A percentile compares a stretch with the other conserved stretches of the same genome.
Conservation (phyloP, 1,284 basidiomycete genomes). For the Ceratobasidium sp. region DNA sequence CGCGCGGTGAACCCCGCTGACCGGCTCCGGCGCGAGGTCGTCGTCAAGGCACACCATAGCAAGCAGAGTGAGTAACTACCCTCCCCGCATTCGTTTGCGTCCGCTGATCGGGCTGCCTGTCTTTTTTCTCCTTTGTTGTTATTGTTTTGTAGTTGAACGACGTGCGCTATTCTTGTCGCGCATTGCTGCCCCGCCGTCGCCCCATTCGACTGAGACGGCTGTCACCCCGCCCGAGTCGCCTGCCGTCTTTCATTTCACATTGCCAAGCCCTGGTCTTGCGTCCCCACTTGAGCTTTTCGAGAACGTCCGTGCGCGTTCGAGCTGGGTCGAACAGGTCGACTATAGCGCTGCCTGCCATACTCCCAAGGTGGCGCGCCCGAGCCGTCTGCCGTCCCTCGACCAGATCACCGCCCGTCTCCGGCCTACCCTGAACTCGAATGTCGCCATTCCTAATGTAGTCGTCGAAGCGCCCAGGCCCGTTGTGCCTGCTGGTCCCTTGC, state of each 20-base stretch:
- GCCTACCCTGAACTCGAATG: constrained; percentile 16
- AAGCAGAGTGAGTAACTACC: constrained; percentile 72
- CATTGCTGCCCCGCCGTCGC: constrained; percentile 73
- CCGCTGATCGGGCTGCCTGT: background rate
- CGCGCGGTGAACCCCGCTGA: constrained; percentile 61
- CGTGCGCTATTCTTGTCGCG: constrained; percentile 81
- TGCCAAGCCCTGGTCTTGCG: constrained; percentile 75
- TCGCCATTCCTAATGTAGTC: constrained; percentile 3
- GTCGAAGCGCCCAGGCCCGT: constrained; percentile 15
- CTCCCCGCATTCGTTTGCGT: constrained; percentile 43
- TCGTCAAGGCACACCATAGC: constrained; percentile 76
- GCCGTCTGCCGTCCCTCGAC: constrained; percentile 74
- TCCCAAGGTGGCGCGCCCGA: constrained; percentile 44
- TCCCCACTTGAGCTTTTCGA: constrained; percentile 75
- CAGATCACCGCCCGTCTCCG: constrained; percentile 76
- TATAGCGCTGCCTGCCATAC: constrained; percentile 62
- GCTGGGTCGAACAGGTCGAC: constrained; percentile 77
- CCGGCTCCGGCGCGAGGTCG: constrained; percentile 75
- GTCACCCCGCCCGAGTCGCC: constrained; percentile 79
- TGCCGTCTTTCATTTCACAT: constrained; percentile 73
- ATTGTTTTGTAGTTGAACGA: constrained; percentile 69
- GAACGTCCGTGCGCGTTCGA: constrained; percentile 60
- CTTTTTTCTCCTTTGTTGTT: no score
- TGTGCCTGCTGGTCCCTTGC: background rate
- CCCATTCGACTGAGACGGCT: constrained; percentile 68